Evolutionary conservation across 2,329 filamentous ascomycete species (phyloP), one percentile per base, ranked within the genome.

Genomic region (Pseudocercospora crystallina): DNA sequence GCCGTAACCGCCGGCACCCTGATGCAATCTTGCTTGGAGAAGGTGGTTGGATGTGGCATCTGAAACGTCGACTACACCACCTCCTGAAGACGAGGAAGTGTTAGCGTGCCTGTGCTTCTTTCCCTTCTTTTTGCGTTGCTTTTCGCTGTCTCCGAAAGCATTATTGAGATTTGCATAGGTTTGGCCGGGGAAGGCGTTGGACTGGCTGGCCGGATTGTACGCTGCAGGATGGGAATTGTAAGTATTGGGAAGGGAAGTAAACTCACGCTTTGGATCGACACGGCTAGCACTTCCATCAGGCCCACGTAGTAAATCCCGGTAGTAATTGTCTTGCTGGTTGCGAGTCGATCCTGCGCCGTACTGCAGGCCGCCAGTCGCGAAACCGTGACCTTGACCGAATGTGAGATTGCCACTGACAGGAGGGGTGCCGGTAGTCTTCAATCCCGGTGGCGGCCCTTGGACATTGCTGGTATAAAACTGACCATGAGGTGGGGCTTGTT

Each of bases 51-150:
- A 49, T 44, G 90, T 97, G 91, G 82, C 89, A 90, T 91, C 96
- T 49, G 57, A 56, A 51, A 59, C 90, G 95, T 97, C 91, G 80
- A 95, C 91, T 92, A 96, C 85, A 81, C 89, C 91, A 84, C 90
- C 91, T 81, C 88, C 88, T 32, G 61, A 64, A 85, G 90, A 95
- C 85, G 92, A 97, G 89, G 91, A 96, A 92, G 92, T 96, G 90
- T 96, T 96, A 94, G 90, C 92, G 86, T 96, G 91, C 86, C 91
- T 95, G 83, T 96, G 92, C 90, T 96, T 96, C 85, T 96, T 96
- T 81, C 90, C 90, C 90, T 96, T 96, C 85, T 96, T 96, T 87
- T 95, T 96, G 31, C 59, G 59, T 53, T 63, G 90, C 86, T 96
- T 66, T 45, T 66, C 61, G 41, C 57, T 60, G 48, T 61, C 62